Conservation (phyloP, 768 basidiomycete genomes). For the Scleroderma citrinum region DNA sequence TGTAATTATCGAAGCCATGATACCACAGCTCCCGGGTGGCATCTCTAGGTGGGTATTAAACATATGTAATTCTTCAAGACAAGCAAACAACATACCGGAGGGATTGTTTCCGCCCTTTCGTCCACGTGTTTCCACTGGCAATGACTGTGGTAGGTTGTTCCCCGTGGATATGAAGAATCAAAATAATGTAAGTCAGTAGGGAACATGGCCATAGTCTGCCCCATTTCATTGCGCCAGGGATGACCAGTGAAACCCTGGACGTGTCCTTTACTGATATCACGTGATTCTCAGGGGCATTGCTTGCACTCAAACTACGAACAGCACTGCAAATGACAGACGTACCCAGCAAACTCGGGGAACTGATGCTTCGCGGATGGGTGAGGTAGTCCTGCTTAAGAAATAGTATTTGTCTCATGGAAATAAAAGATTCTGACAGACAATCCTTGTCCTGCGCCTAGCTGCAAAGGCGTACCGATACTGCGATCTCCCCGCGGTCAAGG, state of each 20-base stretch:
- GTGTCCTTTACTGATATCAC: too few relatives aligned
- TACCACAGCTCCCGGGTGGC: conserved; percentile 77
- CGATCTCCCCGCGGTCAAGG: conserved; percentile 53
- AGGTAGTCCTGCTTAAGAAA: too few relatives aligned
- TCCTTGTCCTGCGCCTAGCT: conserved; percentile 50
- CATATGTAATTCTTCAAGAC: neutral
- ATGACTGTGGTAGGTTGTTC: conserved; percentile 8
- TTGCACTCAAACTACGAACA: conserved; percentile 32
- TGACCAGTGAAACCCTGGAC: too few relatives aligned
- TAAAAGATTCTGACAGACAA: conserved; percentile 58
- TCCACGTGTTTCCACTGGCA: conserved; percentile 40
- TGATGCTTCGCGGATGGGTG: conserved; percentile 78
- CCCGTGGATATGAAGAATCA: conserved; percentile 29
- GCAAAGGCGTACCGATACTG: conserved; percentile 62
- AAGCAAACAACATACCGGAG: conserved; percentile 40
- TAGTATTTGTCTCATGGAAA: conserved; percentile 1
- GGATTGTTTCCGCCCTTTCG: conserved; percentile 47
- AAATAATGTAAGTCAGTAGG: conserved; percentile 35
- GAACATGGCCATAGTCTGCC: conserved; percentile 48
- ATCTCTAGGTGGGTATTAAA: conserved; percentile 40
- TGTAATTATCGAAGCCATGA: conserved; percentile 87
- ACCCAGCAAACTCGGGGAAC: conserved; percentile 59
- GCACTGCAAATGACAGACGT: conserved; percentile 40
- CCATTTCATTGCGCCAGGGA: conserved; percentile 31
- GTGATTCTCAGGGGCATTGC: too few relatives aligned